Percentiles rank a stretch among this genome's conserved stretches.
phyloP scores from a whole-genome alignment of 1,284 basidiomycete species.

The Xerocomus nothofagi region DNA sequence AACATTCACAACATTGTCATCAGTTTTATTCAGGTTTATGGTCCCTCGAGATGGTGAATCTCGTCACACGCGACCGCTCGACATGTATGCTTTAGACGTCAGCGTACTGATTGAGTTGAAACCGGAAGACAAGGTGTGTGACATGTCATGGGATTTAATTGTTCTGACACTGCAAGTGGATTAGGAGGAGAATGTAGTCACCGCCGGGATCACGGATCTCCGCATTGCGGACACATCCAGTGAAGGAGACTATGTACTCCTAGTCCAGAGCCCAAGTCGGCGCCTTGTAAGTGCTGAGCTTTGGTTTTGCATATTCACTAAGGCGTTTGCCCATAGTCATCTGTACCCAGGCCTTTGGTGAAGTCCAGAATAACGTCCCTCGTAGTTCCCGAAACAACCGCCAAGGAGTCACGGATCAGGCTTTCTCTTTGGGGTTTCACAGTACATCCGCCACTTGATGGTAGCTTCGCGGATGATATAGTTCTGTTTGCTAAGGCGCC shows the following conservation, averaged over 20 bases:
- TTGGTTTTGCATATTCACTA: slow-evolving; percentile 1
- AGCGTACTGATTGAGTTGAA: slow-evolving; percentile 67
- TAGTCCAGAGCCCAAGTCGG: slow-evolving; percentile 52
- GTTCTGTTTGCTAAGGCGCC: slow-evolving; percentile 77
- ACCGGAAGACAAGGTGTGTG: slow-evolving; percentile 64
- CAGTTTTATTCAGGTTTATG: slow-evolving; percentile 47
- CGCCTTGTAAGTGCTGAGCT: slow-evolving; percentile 46
- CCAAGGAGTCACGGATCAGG: slow-evolving; percentile 80
- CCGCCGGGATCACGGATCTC: slow-evolving; percentile 62
- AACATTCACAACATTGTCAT: neutral
- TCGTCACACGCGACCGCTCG: slow-evolving; percentile 46
- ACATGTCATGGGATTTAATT: neutral
- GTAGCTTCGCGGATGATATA: slow-evolving; percentile 68
- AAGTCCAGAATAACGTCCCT: slow-evolving; percentile 71
- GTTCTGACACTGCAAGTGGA: slow-evolving; percentile 6
- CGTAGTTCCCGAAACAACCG: slow-evolving; percentile 59
- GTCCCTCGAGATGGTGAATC: slow-evolving; percentile 38
- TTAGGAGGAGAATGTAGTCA: slow-evolving; percentile 72
- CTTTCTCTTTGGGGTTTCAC: slow-evolving; percentile 68
- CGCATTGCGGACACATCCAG: slow-evolving; percentile 48
- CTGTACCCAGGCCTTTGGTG: slow-evolving; percentile 52
- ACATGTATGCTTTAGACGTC: slow-evolving; percentile 61
- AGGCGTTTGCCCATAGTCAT: slow-evolving; percentile 37
- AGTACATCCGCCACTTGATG: slow-evolving; percentile 62
- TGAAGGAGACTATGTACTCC: slow-evolving; percentile 39